Evolutionary conservation across 352 stramenopile genomes (phyloP).

Genomic region (Salisapilia sapeloensis): DNA sequence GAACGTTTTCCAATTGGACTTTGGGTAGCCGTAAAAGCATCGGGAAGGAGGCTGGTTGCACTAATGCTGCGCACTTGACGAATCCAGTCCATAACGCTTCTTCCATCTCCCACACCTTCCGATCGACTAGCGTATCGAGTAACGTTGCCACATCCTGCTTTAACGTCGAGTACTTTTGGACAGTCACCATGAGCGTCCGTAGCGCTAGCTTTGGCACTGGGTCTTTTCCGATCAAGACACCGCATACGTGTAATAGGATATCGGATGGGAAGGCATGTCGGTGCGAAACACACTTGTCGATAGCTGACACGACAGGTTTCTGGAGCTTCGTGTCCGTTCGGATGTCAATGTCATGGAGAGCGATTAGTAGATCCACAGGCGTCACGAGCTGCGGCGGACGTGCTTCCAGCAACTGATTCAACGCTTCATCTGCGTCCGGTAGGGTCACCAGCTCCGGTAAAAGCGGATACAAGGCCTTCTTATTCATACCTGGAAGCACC

Average conservation of each 20-base stretch:
- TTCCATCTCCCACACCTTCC: slow-evolving; percentile 54
- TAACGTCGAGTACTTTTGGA: slow-evolving; percentile 47
- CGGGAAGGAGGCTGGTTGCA: slow-evolving; percentile 54
- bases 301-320: slow-evolving; percentile 59
- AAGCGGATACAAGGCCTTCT: slow-evolving; percentile 36
- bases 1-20: slow-evolving; percentile 20
- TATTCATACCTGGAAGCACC: slow-evolving; percentile 30
- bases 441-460: slow-evolving; percentile 38
- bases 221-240: slow-evolving; percentile 36
- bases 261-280: slow-evolving; percentile 62
- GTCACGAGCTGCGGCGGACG: slow-evolving; percentile 47
- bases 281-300: slow-evolving; percentile 69
- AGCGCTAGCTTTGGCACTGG: slow-evolving; percentile 49
- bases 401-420: slow-evolving; percentile 53
- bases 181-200: slow-evolving; percentile 60
- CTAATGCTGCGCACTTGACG: slow-evolving; percentile 54
- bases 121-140: slow-evolving; percentile 27
- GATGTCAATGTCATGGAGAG: slow-evolving; percentile 63
- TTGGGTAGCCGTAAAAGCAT: slow-evolving; percentile 37
- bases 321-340: slow-evolving; percentile 45
- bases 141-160: slow-evolving; percentile 42
- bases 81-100: slow-evolving; percentile 60
- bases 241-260: slow-evolving; percentile 48
- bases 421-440: slow-evolving; percentile 30
- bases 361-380: slow-evolving; percentile 52